Base-by-base conservation (phyloP, 1,284 basidiomycete genomes). In the Heterobasidion annosum region DNA sequence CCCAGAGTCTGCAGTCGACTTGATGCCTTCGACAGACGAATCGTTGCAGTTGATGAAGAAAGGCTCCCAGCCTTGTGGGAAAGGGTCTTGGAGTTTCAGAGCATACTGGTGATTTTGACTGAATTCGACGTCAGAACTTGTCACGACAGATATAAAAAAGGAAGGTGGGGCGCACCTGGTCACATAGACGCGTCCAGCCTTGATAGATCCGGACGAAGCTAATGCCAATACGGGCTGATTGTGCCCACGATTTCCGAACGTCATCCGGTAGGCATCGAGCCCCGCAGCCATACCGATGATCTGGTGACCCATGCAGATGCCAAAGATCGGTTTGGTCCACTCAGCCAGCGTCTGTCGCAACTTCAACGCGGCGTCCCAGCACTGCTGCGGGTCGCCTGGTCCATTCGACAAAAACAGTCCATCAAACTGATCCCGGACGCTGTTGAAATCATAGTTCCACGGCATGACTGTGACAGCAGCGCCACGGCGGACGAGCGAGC, bases 281-380 rank as follows among this genome's bases (percentile, higher is more conserved):
- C 97, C 97, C 18, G 94, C 95, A 15, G 96, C 96, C 75, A 99
- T 89, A 50, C 97, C 96, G 63, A 99, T 91, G 62, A 99, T 82
- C 70, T 97, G 94, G 68, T 97, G 92, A 49, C 94, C 97, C 97
- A 99, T 99, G 74, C 96, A 99, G 66, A 99, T 97, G 56, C 96
- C 97, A 65, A 99, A 99, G 52, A 99, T 81, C 19, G 96, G 96
- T 66, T 86, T 90, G 70, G 87, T 73, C 93, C 95, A 98, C 68
- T 96, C 89, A 51, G 81, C 65, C 54, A 98, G 74, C 15, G 91
- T 93, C 63, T 79, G 78, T 61, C 91, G 82, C 56, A 98, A 82
- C 57, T 89, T 83, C 59, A 88, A 66, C 15, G 85, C 90, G 19
- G 93, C 93, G 56, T 92, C 85, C 80, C 86, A 85, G 72, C 94